phyloP scores from a whole-genome alignment of 768 basidiomycete species.

The Dacryopinax primogenitus region DNA sequence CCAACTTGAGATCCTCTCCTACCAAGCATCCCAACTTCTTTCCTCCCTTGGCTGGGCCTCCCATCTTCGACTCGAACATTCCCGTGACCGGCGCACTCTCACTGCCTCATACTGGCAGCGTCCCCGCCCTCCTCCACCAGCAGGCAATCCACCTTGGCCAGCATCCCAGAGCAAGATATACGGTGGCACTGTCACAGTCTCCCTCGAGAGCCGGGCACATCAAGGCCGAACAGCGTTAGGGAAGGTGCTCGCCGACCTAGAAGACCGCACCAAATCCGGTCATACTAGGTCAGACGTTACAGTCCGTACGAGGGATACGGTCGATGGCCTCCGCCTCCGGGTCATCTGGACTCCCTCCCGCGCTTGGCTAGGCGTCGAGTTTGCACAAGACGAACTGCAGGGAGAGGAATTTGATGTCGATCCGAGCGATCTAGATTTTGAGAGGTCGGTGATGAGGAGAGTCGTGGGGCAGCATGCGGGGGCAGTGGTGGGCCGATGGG shows the following conservation, averaged over 20 bases:
- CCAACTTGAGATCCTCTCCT: constrained; percentile 79
- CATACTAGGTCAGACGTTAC: constrained; percentile 23
- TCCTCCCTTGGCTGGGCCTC: constrained; percentile 72
- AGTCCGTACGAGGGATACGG: constrained; percentile 42
- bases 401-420: constrained; percentile 30
- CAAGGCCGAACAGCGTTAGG: constrained; percentile 15
- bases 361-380: constrained; percentile 47
- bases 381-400: constrained; percentile 38
- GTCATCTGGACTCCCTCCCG: constrained; percentile 67
- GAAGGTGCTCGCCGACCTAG: constrained; percentile 17
- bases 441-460: constrained; percentile 47
- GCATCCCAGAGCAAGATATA: constrained; percentile 35
- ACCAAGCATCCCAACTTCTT: constrained; percentile 34
- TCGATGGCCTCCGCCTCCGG: constrained; percentile 55
- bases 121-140: constrained; percentile 27
- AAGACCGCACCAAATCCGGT: constrained; percentile 14
- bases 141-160: constrained; percentile 18
- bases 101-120: constrained; percentile 81
- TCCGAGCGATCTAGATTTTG: constrained; percentile 59
- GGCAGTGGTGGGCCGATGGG: not conserved
- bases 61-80: constrained; percentile 57
- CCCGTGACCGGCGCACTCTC: constrained; percentile 51
- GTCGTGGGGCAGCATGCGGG: constrained; percentile 52
- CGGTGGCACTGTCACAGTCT: constrained; percentile 63
- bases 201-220: constrained; percentile 34